These are phyloP conservation scores for Apophysomyces variabilis DNA, from an alignment of 371 early-diverging fungal species.

Conservation along the genomic window DNA sequence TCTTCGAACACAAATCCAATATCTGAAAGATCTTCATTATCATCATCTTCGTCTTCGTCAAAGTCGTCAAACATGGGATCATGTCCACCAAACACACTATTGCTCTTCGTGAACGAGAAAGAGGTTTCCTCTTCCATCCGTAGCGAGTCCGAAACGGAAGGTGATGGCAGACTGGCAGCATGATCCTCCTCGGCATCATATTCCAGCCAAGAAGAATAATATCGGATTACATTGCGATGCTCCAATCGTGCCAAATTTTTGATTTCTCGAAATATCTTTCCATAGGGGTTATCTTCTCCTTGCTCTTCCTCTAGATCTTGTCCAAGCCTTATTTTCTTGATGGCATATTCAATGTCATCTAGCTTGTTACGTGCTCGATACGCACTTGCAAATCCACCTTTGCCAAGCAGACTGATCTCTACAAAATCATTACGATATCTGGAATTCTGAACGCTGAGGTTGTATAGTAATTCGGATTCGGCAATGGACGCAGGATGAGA, in stretches of 20 bases:
- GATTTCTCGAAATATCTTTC: conserved; percentile 90
- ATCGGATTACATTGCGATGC: conserved; percentile 92
- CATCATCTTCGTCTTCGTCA: conserved; percentile 6
- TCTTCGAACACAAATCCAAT: conserved; percentile 19
- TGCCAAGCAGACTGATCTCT: conserved; percentile 78
- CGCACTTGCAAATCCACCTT: conserved; percentile 96
- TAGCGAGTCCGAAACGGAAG: conserved; percentile 5
- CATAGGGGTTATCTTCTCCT: conserved; percentile 56
- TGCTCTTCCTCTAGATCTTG: conserved; percentile 36
- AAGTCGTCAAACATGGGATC: conserved; percentile 26
- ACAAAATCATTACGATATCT: conserved; percentile 88
- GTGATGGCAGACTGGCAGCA: neutral
- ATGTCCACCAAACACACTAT: conserved; percentile 19
- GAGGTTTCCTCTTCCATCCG: conserved; percentile 16
- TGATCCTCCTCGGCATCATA: conserved; percentile 40
- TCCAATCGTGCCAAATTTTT: conserved; percentile 86
- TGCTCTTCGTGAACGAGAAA: neutral
- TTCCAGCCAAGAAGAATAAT: conserved; percentile 95
- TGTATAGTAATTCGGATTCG: conserved; percentile 19
- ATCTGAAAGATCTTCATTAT: conserved; percentile 10
- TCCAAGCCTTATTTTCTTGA: conserved; percentile 79
- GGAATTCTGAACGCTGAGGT: conserved; percentile 64
- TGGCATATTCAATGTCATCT: conserved; percentile 88
- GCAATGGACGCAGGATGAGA: conserved; percentile 5
- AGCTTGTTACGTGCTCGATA: conserved; percentile 74